Evolutionary conservation across 257 asterid species (phyloP), one percentile per base, ranked within the genome.

Genomic region (Cynanchum wilfordii): DNA sequence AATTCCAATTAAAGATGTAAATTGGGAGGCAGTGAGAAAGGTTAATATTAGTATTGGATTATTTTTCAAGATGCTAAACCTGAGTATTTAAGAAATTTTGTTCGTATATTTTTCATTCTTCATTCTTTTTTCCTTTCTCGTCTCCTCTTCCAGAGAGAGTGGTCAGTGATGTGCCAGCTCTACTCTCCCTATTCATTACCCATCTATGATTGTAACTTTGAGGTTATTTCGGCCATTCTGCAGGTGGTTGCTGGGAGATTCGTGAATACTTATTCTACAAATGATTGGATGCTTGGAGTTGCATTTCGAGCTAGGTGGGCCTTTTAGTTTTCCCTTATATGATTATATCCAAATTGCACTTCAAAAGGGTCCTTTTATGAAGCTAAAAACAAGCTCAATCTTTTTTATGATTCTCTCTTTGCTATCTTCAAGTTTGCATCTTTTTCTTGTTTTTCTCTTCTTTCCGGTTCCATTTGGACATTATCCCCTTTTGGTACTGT

Each of bases 221-320:
- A 62, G 62, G 66, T 69, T 77, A 68, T 67, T 72, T 54, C 3
- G 74, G 71, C 70, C 60, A 17, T 76, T 73, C 11, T 79, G 52
- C 78, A 93, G 98, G 97, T 93, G 69, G 97, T 93, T 78, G 84
- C 97, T 54, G 98, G 98, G 79, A 87, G 98, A 85, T 91, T 89
- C 64, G 87, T 94, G 78, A 94, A 91, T 68, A 92, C 80, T 33
- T 94, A 91, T 77, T 85, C 98, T 36, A 85, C 97, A 51, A 89
- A 82, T 55, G 98, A 94, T 82, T 91, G 98, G 98, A 94, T 87
- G 93, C 97, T 94, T 55, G 98, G 96, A 79, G 68, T 94, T 80
- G 97, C 95, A 49, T 94, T 94, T 77, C 97, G 97, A 74, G 96
- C 98, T 36, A 94, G 78, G 98, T 88, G 87, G 59, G 86, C 68